Percentiles rank a stretch among this genome's conserved stretches.
Evolutionary conservation across 768 basidiomycete species (phyloP).

Genomic region (Lactifluus volemus): DNA sequence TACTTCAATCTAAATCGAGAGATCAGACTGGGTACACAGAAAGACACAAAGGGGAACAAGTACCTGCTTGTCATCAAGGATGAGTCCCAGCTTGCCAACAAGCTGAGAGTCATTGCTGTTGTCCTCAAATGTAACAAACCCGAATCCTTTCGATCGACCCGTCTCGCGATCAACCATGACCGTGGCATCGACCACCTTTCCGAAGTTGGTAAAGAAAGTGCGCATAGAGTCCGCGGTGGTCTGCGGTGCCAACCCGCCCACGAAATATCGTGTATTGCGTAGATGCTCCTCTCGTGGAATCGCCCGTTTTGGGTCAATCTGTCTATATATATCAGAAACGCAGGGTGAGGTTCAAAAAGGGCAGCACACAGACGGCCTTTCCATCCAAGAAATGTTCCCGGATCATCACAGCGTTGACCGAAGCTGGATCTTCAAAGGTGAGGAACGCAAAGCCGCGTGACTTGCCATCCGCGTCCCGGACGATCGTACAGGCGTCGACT

Average conservation of each 20-base stretch:
- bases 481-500: slow-evolving; percentile 96
- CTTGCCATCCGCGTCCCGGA: slow-evolving; percentile 95
- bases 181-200: slow-evolving; percentile 93
- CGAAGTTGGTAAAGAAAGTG: slow-evolving; percentile 37
- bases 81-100: slow-evolving; percentile 81
- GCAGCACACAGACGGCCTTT: slow-evolving; percentile 70
- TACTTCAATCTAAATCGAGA: slow-evolving; percentile 72
- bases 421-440: slow-evolving; percentile 88
- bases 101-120: slow-evolving; percentile 87
- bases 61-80: slow-evolving; percentile 83
- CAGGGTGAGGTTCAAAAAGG: background rate
- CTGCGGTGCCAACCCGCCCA: slow-evolving; percentile 85
- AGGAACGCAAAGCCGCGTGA: slow-evolving; percentile 99
- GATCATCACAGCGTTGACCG: slow-evolving; percentile 93
- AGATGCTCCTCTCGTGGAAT: slow-evolving; percentile 95
- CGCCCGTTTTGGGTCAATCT: slow-evolving; percentile 99
- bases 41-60: slow-evolving; percentile 22
- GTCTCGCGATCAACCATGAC: slow-evolving; percentile 99
- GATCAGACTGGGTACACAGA: background rate
- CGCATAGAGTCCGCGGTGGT: slow-evolving; percentile 86
- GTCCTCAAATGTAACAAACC: slow-evolving; percentile 93
- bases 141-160: slow-evolving; percentile 90
- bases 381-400: slow-evolving; percentile 93
- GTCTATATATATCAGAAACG: slow-evolving; percentile 1
- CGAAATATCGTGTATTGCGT: slow-evolving; percentile 89